Conservation (phyloP, 345 rosid species). For the Garcia nutans region DNA sequence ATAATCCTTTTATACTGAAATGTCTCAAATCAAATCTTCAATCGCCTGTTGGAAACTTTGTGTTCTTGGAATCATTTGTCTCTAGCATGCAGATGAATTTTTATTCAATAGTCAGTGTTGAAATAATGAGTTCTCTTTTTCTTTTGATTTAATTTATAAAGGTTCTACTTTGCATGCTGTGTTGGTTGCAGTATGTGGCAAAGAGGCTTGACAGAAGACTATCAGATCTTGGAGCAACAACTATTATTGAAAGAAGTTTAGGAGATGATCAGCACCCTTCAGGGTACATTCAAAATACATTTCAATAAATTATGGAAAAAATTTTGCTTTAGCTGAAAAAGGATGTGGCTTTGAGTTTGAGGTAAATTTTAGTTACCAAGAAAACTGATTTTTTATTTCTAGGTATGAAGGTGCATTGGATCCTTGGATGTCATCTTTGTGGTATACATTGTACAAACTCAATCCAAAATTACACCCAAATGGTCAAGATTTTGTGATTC, state of each 20-base stretch:
- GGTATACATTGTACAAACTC: constrained; percentile 57
- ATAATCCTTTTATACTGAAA: background rate
- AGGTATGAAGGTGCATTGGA: constrained; percentile 96
- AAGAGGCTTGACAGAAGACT: constrained; percentile 93
- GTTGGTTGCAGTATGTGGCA: constrained; percentile 81
- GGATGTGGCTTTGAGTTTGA: background rate
- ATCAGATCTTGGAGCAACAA: constrained; percentile 70
- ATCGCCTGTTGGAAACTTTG: background rate
- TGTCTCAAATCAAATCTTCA: background rate
- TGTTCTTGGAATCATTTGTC: background rate
- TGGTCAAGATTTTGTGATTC: constrained; percentile 56
- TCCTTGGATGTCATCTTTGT: constrained; percentile 87
- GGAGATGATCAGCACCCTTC: constrained; percentile 98
- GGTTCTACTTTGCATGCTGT: constrained; percentile 9
- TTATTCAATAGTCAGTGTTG: background rate
- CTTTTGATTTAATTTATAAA: background rate
- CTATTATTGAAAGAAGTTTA: constrained; percentile 74
- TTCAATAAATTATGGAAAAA: background rate
- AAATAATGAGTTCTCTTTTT: background rate
- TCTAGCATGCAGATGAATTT: background rate
- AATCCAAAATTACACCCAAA: constrained; percentile 62
- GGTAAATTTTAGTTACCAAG: background rate
- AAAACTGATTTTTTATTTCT: constrained; percentile 10
- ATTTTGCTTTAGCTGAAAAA: constrained; percentile 1
- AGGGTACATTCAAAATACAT: constrained; percentile 50